Conservation (phyloP, 2,329 filamentous ascomycete species). For the Trichoderma asperellum region DNA sequence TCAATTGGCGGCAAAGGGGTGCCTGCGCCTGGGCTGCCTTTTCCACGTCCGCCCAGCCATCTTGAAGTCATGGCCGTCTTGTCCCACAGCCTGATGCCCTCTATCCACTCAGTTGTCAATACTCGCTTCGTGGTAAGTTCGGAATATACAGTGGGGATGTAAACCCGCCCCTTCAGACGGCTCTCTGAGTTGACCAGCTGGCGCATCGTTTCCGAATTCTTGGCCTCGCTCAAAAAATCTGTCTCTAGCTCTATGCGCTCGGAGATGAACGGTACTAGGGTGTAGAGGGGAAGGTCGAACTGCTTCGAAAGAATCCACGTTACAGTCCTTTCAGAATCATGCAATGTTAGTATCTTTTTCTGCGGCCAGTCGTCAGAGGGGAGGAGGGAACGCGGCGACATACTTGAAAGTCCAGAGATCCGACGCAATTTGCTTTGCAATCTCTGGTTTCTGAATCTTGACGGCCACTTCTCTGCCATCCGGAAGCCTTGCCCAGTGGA, state of each 20-base stretch:
- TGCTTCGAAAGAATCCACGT: constrained; percentile 80
- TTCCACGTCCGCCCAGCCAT: constrained; percentile 78
- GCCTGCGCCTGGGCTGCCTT: constrained; percentile 79
- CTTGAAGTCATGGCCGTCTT: constrained; percentile 75
- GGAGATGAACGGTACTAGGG: constrained; percentile 86
- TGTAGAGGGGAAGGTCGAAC: constrained; percentile 94
- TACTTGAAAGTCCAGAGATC: constrained; percentile 94
- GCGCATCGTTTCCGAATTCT: constrained; percentile 85
- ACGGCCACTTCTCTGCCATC: constrained; percentile 92
- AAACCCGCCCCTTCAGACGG: constrained; percentile 76
- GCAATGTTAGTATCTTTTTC: not conserved
- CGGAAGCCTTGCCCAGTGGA: constrained; percentile 86
- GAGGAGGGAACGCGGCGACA: constrained; percentile 36
- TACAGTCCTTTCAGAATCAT: constrained; percentile 62
- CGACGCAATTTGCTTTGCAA: constrained; percentile 87
- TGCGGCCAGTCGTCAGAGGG: not conserved
- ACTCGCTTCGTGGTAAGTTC: constrained; percentile 83
- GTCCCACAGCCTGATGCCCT: constrained; percentile 91
- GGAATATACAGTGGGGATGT: constrained; percentile 82
- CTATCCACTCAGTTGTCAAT: constrained; percentile 97
- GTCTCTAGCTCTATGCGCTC: constrained; percentile 93
- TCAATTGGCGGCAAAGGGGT: constrained; percentile 60
- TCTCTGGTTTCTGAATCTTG: constrained; percentile 96
- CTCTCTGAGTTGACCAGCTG: constrained; percentile 75
- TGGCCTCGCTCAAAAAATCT: constrained; percentile 89